Base-by-base conservation (phyloP, 176 grass and related monocot genomes). In the Areca catechu region DNA sequence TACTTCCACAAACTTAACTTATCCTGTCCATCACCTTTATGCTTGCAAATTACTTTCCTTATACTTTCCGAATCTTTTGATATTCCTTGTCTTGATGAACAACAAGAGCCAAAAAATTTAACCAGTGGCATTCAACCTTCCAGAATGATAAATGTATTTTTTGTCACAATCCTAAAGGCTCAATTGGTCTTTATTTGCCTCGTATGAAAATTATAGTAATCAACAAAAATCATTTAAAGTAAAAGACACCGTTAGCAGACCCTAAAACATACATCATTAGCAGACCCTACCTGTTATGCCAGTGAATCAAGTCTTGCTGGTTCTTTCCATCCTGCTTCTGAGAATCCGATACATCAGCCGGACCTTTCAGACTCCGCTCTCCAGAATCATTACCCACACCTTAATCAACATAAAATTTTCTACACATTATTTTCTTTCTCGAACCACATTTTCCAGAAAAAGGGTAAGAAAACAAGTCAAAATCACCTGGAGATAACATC, bases 251-350 rank as follows among this genome's bases (percentile, higher is more conserved):
- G 10, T 61, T 28, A 24, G 12, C 54, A 68, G 51, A 83, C 66
- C 0, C 60, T 34, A 90, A 27, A 27, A 34, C 5, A 34, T 0
- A 7, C 30, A 34, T 9, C 7, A 10, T 60, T 51, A 24, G 10
- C 53, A 67, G 55, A 84, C 67, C 0, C 61, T 43, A 91, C 93
- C 82, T 81, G 78, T 63, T 88, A 73, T 98, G 93, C 93, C 93
- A 98, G 43, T 92, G 87, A 75, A 98, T 85, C 63, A 83, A 78
- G 60, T 85, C 87, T 73, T 85, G 86, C 51, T 77, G 61, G 21
- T 80, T 91, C 78, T 92, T 98, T 5, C 78, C 54, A 51, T 92
- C 84, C 70, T 98, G 87, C 59, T 85, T 98, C 68, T 70, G 54
- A 0, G 65, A 73, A 57, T 92, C 93, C 7, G 66, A 70, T 53